Evolutionary conservation across 305 asterid species (phyloP).

Genomic region (Petunia hybrid): DNA sequence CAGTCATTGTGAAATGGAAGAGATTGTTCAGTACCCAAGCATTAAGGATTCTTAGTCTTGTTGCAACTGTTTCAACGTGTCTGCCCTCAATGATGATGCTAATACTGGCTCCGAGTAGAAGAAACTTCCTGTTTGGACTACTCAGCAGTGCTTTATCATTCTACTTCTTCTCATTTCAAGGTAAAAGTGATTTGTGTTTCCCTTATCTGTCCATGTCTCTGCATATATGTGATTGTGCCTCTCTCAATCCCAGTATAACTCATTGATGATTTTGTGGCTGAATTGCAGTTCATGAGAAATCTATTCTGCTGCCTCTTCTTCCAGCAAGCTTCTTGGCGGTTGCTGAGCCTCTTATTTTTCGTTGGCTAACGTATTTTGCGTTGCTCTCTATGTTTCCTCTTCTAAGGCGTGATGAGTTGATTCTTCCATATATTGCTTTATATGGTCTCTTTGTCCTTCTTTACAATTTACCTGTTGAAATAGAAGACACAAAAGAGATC

Average conservation of each 20-base stretch:
- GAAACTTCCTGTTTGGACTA: slow-evolving; percentile 80
- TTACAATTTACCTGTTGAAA: slow-evolving; percentile 65
- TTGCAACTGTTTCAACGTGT: slow-evolving; percentile 74
- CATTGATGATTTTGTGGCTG: slow-evolving; percentile 29
- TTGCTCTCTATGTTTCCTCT: slow-evolving; percentile 96
- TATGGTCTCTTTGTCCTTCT: slow-evolving; percentile 75
- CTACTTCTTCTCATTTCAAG: slow-evolving; percentile 97
- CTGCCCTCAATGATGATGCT: slow-evolving; percentile 86
- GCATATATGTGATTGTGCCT: slow-evolving; percentile 3
- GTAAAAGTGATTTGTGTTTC: slow-evolving; percentile 48
- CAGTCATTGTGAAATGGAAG: slow-evolving; percentile 92
- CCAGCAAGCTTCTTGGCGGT: slow-evolving; percentile 89
- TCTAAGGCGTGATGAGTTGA: slow-evolving; percentile 74
- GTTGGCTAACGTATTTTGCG: slow-evolving; percentile 70
- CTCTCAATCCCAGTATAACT: slow-evolving; percentile 4
- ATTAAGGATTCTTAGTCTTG: slow-evolving; percentile 71
- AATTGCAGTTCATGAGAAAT: slow-evolving; percentile 89
- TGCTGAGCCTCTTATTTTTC: slow-evolving; percentile 75
- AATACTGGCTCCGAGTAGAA: slow-evolving; percentile 68
- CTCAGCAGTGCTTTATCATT: slow-evolving; percentile 82
- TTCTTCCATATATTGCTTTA: slow-evolving; percentile 70
- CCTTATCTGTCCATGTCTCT: slow-evolving; percentile 17
- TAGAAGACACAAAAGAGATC: slow-evolving; percentile 46
- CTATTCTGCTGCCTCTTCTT: slow-evolving; percentile 90
- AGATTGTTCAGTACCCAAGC: slow-evolving; percentile 75